Evolutionary conservation across 2,329 filamentous ascomycete genomes (phyloP), one percentile per base, ranked within the genome.

Genomic region (Blumeriella jaapii): DNA sequence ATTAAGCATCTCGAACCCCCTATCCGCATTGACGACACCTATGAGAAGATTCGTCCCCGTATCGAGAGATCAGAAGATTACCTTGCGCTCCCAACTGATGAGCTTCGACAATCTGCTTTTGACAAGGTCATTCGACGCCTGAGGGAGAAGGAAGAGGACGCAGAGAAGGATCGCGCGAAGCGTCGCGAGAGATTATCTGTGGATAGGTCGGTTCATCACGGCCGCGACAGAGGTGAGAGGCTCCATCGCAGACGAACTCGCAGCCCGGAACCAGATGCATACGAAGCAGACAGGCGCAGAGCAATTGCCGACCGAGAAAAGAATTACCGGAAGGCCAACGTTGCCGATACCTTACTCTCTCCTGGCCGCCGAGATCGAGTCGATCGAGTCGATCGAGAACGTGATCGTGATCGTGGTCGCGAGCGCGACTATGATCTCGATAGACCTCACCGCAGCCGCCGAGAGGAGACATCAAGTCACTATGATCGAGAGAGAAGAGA

Each of bases 231-330:
- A 52, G 76, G 71, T 64, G 75, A 79, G 60, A 67, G 72, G 62
- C 67, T 70, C 61, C 71, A 77, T 58, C 72, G 74, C 47, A 67
- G 83, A 50, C 73, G 74, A 50, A 93, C 83, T 55, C 84, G 86
- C 51, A 87, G 81, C 50, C 87, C 86, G n/a, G 91, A 96, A 59
- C 74, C 75, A 39, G 87, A 98, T 61, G 75, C 84, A 13, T 98
- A 98, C 59, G 91, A 96, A 60, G 91, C 87, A 41, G 91, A 98
- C 56, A 78, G 91, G 47, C 81, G 86, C 52, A 91, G 89, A 59
- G 89, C 89, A 27, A 87, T 91, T 55, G 86, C 87, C 39, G 87
- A 94, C 55, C 80, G 93, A 30, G 93, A 96, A 62, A 81, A 87
- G 47, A 87, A 93, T 51, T 93, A 94, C 61, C 78, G 84, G 58